phyloP scores from a whole-genome alignment of 306 rosid species.

The Quercus rubra region DNA sequence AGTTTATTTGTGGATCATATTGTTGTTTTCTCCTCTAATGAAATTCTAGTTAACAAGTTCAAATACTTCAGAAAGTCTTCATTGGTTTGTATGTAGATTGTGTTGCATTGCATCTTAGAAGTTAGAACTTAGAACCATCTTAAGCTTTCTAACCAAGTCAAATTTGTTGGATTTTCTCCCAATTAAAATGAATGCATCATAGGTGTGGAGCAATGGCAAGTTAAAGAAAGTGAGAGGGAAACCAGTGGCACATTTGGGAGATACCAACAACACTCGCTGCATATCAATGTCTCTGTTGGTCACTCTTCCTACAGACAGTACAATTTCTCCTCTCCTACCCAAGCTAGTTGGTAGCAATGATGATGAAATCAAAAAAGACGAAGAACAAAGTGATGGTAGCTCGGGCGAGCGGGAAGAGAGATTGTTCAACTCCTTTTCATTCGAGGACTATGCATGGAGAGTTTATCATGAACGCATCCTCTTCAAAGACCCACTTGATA shows the following conservation, averaged over 20 bases:
- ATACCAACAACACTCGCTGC: slow-evolving; percentile 28
- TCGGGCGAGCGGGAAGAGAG: slow-evolving; percentile 5
- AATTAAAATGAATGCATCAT: neutral
- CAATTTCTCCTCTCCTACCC: slow-evolving; percentile 52
- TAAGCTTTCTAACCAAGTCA: too few relatives aligned
- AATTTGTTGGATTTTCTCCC: neutral
- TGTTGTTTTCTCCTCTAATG: too few relatives aligned
- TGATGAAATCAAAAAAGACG: neutral
- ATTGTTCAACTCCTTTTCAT: slow-evolving; percentile 55
- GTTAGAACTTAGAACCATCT: too few relatives aligned
- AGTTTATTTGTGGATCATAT: too few relatives aligned
- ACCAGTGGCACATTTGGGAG: slow-evolving; percentile 38
- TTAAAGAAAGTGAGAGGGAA: slow-evolving; percentile 86
- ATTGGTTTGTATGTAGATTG: too few relatives aligned
- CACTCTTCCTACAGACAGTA: slow-evolving; percentile 64
- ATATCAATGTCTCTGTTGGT: slow-evolving; percentile 64
- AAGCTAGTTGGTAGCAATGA: neutral
- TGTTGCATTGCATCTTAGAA: too few relatives aligned
- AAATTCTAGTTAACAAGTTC: too few relatives aligned
- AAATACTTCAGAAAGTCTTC: too few relatives aligned
- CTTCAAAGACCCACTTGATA: slow-evolving; percentile 64
- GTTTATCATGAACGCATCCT: slow-evolving; percentile 56
- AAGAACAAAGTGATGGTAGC: neutral
- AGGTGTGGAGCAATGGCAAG: slow-evolving; percentile 95
- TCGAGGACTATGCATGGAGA: slow-evolving; percentile 91